These are phyloP conservation scores for Apiosordaria backusii DNA, from an alignment of 495 filamentous ascomycete species.

Conservation along the genomic window DNA sequence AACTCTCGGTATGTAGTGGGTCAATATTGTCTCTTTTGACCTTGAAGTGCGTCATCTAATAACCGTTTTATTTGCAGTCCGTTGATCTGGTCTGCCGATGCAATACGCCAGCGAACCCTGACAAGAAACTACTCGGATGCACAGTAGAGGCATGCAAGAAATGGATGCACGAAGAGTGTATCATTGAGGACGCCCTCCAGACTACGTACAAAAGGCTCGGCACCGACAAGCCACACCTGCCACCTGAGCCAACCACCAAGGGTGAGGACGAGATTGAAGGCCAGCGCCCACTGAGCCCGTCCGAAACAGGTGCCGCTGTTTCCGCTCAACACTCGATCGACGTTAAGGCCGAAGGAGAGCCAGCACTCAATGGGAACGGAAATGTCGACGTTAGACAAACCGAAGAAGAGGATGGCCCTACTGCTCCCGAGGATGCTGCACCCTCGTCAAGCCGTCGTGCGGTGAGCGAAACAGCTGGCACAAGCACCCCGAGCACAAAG, in stretches of 20 bases:
- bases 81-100: slow-evolving; percentile 60
- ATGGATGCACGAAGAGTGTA: slow-evolving; percentile 63
- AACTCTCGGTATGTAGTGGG: slow-evolving; percentile 52
- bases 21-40: neutral
- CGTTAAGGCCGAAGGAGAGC: slow-evolving; percentile 39
- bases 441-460: slow-evolving; percentile 14
- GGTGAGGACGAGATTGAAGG: slow-evolving; percentile 35
- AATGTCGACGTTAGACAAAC: slow-evolving; percentile 30
- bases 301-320: slow-evolving; percentile 39
- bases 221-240: slow-evolving; percentile 42
- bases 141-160: slow-evolving; percentile 52
- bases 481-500: slow-evolving; percentile 14
- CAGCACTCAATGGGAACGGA: slow-evolving; percentile 28
- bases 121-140: slow-evolving; percentile 57
- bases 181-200: slow-evolving; percentile 50
- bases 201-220: slow-evolving; percentile 46
- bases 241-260: slow-evolving; percentile 35
- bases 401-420: slow-evolving; percentile 28
- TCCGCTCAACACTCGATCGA: slow-evolving; percentile 45
- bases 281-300: slow-evolving; percentile 42
- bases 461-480: slow-evolving; percentile 14
- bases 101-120: slow-evolving; percentile 59
- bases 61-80: slow-evolving; percentile 34
- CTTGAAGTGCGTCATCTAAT: neutral
- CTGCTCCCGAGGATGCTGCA: slow-evolving; percentile 23